phyloP scores from a whole-genome alignment of 257 asterid species.

The Gentiana straminea region DNA sequence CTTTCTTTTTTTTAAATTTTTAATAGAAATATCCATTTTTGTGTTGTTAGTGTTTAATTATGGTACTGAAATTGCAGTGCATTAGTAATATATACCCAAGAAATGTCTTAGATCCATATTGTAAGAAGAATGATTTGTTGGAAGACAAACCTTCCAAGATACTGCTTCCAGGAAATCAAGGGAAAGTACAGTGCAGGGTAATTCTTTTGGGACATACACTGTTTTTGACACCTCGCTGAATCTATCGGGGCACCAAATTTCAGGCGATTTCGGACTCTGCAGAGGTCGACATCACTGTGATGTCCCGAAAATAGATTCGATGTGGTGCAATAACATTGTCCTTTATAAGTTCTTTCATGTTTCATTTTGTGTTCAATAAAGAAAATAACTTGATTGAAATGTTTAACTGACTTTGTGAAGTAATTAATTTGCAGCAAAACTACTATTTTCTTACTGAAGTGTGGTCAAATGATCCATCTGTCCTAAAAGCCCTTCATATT shows the following conservation, averaged over 20 bases:
- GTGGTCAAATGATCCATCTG: constrained; percentile 4
- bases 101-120: not conserved
- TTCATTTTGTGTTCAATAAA: not conserved
- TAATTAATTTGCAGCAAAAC: too few relatives aligned
- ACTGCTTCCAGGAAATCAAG: not conserved
- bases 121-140: not conserved
- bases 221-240: not conserved
- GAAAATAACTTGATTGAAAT: too few relatives aligned
- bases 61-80: not conserved
- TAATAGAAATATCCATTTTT: not conserved
- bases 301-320: too few relatives aligned
- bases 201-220: too few relatives aligned
- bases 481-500: constrained; percentile 16
- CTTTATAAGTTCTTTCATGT: not conserved
- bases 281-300: too few relatives aligned
- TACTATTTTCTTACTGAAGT: not conserved
- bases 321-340: too few relatives aligned
- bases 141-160: not conserved
- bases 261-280: too few relatives aligned
- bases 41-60: too few relatives aligned
- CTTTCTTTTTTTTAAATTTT: not conserved
- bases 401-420: too few relatives aligned
- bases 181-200: not conserved
- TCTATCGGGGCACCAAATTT: too few relatives aligned
- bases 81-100: not conserved